Evolutionary conservation across 208 protist genomes (phyloP).

Genomic region (Acanthamoeba culbertsoni): DNA sequence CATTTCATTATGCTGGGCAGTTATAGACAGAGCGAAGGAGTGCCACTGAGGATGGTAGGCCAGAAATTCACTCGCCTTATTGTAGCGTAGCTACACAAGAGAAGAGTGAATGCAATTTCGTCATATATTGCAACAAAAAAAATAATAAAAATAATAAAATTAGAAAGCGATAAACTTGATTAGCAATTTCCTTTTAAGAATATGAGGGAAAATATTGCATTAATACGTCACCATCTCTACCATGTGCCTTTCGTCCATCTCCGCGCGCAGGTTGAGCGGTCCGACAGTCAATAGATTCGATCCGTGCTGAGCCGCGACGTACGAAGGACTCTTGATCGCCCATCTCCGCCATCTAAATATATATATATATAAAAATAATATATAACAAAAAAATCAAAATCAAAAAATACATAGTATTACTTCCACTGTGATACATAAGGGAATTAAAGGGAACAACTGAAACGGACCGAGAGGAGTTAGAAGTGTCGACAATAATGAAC

Average conservation of each 20-base stretch:
- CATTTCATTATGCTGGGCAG: not conserved
- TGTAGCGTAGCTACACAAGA: not conserved
- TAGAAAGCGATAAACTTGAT: too few species aligned
- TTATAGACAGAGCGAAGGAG: not conserved
- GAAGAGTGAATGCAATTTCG: not conserved
- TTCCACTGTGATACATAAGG: too few species aligned
- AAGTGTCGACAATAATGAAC: not conserved
- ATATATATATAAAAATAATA: not conserved
- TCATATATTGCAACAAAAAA: not conserved
- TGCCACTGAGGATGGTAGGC: not conserved
- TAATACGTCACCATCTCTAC: not conserved
- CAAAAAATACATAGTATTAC: too few species aligned
- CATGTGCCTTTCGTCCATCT: conserved; percentile 43
- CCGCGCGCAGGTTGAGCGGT: conserved; percentile 39
- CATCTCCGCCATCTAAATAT: not conserved
- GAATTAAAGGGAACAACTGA: too few species aligned
- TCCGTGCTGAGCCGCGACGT: not conserved
- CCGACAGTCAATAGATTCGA: not conserved
- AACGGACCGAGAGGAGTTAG: not conserved
- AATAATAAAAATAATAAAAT: too few species aligned
- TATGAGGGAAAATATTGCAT: not conserved
- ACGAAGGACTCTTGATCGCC: not conserved
- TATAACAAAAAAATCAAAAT: not conserved
- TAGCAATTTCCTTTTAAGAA: too few species aligned
- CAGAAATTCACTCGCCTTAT: conserved; percentile 15